phyloP scores from a whole-genome alignment of 2,329 filamentous ascomycete genomes.

The Sclerotinia borealis region DNA sequence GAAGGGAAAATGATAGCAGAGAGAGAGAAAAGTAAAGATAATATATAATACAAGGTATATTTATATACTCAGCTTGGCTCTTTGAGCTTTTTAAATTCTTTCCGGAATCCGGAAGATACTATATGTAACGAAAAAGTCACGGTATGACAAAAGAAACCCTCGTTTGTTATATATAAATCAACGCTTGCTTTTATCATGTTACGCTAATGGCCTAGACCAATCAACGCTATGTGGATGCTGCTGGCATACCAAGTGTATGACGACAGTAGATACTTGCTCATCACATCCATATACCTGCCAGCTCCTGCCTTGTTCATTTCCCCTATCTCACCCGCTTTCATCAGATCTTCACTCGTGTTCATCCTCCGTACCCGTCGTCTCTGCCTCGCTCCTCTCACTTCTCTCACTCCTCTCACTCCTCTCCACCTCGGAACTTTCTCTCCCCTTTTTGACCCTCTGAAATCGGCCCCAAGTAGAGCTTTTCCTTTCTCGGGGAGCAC shows the following conservation, averaged over 20 bases:
- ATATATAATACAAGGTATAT: too few species aligned
- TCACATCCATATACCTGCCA: not conserved
- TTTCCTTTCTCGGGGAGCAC: slow-evolving; percentile 27
- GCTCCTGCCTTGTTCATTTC: too few species aligned
- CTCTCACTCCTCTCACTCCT: slow-evolving; percentile 28
- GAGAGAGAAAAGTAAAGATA: too few species aligned
- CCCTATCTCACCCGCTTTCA: too few species aligned
- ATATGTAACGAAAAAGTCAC: not conserved
- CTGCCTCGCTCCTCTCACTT: slow-evolving; percentile 28
- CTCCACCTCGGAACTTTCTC: slow-evolving; percentile 30
- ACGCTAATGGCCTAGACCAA: not conserved
- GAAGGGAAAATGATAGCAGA: too few species aligned
- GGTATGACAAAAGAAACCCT: not conserved
- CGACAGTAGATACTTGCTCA: not conserved
- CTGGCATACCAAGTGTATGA: not conserved
- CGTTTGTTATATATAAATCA: not conserved
- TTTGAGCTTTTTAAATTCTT: too few species aligned
- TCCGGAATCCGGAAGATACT: too few species aligned
- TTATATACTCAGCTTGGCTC: too few species aligned
- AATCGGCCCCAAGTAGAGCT: slow-evolving; percentile 28
- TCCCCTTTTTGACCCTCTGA: slow-evolving; percentile 28
- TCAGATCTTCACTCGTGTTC: slow-evolving; percentile 14
- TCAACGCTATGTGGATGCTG: not conserved
- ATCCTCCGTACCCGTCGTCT: slow-evolving; percentile 28
- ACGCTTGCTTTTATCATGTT: not conserved